Percentiles rank a stretch among this genome's conserved stretches.
Evolutionary conservation across 371 early-diverging fungal species (phyloP).

Genomic region (Rhizomucor miehei): DNA sequence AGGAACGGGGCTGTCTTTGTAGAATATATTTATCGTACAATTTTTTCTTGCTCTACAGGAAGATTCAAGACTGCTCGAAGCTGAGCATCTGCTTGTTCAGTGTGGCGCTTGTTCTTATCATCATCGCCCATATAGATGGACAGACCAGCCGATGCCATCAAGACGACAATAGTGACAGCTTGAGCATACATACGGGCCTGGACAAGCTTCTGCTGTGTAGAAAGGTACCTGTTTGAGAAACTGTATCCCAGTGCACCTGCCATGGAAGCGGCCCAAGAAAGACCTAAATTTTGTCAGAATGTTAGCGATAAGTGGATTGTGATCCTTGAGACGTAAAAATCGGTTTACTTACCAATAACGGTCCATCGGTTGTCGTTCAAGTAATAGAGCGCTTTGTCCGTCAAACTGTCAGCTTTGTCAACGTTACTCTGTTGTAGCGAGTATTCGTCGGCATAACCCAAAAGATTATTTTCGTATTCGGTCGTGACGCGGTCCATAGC

Average conservation of each 20-base stretch:
- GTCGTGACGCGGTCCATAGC: conserved; percentile 37
- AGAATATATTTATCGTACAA: neutral
- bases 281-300: conserved; percentile 32
- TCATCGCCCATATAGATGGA: conserved; percentile 41
- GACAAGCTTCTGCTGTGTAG: conserved; percentile 71
- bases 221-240: conserved; percentile 65
- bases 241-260: conserved; percentile 62
- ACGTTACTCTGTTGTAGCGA: conserved; percentile 18
- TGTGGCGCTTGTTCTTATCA: conserved; percentile 24
- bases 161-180: conserved; percentile 46
- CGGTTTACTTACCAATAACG: conserved; percentile 50
- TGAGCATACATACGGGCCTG: conserved; percentile 76
- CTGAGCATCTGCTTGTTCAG: conserved; percentile 37
- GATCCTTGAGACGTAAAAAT: too few species aligned
- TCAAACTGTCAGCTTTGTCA: neutral
- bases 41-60: conserved; percentile 26
- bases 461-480: conserved; percentile 32
- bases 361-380: conserved; percentile 52
- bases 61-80: conserved; percentile 42
- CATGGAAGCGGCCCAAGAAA: conserved; percentile 71
- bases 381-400: conserved; percentile 22
- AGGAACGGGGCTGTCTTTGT: neutral
- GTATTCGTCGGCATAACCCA: conserved; percentile 45
- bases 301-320: too few species aligned
- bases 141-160: conserved; percentile 50